These are phyloP conservation scores for Tephrocybe sp. DNA, from an alignment of 768 basidiomycete species.

Conservation along the genomic window DNA sequence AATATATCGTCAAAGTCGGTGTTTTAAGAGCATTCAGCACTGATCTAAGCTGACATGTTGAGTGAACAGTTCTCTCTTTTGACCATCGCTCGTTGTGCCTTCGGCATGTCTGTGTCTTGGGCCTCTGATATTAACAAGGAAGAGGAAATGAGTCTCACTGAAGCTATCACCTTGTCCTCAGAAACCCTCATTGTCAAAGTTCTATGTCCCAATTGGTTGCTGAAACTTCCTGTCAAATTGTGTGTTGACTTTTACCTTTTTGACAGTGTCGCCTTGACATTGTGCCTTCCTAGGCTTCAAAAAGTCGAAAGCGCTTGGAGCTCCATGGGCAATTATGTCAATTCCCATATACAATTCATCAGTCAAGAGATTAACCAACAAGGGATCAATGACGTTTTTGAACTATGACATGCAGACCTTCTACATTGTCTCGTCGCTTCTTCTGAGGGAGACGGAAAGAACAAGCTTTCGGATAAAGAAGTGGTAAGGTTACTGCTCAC, in stretches of 20 bases:
- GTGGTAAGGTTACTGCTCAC: constrained; percentile 13
- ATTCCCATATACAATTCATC: constrained; percentile 2
- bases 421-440: constrained; percentile 20
- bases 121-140: background rate
- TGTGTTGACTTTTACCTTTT: constrained; percentile 1
- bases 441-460: constrained; percentile 15
- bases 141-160: constrained; percentile 7
- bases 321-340: background rate
- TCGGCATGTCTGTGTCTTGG: constrained; percentile 23
- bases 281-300: constrained; percentile 10
- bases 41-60: background rate
- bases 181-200: constrained; percentile 16
- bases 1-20: constrained; percentile 22
- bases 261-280: background rate
- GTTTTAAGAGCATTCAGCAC: background rate
- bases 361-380: constrained; percentile 11
- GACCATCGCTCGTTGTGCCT: constrained; percentile 22
- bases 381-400: background rate
- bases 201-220: constrained; percentile 23
- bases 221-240: constrained; percentile 23
- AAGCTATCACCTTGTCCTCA: constrained; percentile 13
- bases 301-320: constrained; percentile 12
- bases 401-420: constrained; percentile 10
- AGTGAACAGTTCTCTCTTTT: constrained; percentile 19
- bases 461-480: constrained; percentile 19